Evolutionary conservation across 257 asterid species (phyloP).

Genomic region (Ligustrum vulgare): DNA sequence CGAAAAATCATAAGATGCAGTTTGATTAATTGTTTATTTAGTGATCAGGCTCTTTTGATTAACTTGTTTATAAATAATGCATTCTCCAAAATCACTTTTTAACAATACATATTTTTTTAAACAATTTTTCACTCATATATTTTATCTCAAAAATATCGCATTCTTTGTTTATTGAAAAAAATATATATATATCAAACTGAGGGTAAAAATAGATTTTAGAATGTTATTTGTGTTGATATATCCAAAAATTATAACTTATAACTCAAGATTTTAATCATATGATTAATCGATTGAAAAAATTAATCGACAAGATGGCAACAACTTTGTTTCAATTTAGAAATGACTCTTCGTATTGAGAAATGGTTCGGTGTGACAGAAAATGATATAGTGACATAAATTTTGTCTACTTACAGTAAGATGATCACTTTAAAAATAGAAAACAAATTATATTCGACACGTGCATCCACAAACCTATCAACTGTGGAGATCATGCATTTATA

Average conservation of each 20-base stretch:
- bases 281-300: background rate
- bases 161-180: too few species aligned
- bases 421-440: background rate
- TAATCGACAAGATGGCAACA: background rate
- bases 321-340: background rate
- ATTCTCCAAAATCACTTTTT: too few species aligned
- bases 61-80: too few species aligned
- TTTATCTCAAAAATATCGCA: too few species aligned
- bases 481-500: background rate
- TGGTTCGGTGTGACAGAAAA: background rate
- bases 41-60: background rate
- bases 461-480: background rate
- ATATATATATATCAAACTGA: too few species aligned
- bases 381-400: background rate
- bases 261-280: background rate
- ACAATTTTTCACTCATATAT: too few species aligned
- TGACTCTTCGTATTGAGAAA: background rate
- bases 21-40: background rate
- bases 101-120: too few species aligned
- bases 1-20: background rate
- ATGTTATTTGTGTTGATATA: background rate
- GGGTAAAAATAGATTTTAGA: background rate
- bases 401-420: background rate
- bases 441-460: background rate
- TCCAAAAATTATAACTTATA: background rate